Conservation (phyloP, 768 basidiomycete genomes). For the Xanthoconium stramineum region DNA sequence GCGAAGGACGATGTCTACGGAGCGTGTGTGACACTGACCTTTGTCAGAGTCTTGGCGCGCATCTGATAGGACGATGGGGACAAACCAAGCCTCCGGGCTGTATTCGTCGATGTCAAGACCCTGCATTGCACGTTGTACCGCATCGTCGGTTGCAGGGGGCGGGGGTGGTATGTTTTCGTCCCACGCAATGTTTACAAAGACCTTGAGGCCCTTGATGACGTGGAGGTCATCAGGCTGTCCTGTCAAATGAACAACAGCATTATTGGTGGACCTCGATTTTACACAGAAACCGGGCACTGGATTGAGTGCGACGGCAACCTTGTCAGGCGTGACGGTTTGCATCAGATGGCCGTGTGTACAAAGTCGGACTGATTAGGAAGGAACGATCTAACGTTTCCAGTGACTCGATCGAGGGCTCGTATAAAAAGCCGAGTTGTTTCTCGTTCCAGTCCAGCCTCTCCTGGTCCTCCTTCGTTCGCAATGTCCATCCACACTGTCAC, state of each 20-base stretch:
- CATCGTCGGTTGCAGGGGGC: slow-evolving; percentile 56
- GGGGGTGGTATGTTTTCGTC: slow-evolving; percentile 67
- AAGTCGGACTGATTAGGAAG: slow-evolving; percentile 6
- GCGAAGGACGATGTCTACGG: slow-evolving; percentile 11
- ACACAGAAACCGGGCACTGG: slow-evolving; percentile 71
- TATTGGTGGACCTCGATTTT: slow-evolving; percentile 50
- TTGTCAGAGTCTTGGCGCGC: slow-evolving; percentile 64
- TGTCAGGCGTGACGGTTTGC: slow-evolving; percentile 15
- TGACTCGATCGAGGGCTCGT: background rate
- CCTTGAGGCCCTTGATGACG: slow-evolving; percentile 51
- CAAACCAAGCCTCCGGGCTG: slow-evolving; percentile 48
- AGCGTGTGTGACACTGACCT: slow-evolving; percentile 40
- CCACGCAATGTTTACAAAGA: slow-evolving; percentile 77
- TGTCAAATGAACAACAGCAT: slow-evolving; percentile 29
- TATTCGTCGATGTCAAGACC: slow-evolving; percentile 43
- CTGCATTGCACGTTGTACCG: slow-evolving; percentile 55
- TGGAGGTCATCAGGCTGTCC: slow-evolving; percentile 2
- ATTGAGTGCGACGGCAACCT: slow-evolving; percentile 37
- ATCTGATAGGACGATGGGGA: slow-evolving; percentile 72
- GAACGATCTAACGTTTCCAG: too few species aligned
- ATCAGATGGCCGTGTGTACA: slow-evolving; percentile 11
- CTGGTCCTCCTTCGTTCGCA: background rate
- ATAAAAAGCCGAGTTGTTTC: slow-evolving; percentile 29
- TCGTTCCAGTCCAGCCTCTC: slow-evolving; percentile 1
- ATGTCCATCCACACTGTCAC: slow-evolving; percentile 45